These are phyloP conservation scores for Rhododendron ferrugineum DNA, from an alignment of 148 eudicot species.

Conservation along the genomic window DNA sequence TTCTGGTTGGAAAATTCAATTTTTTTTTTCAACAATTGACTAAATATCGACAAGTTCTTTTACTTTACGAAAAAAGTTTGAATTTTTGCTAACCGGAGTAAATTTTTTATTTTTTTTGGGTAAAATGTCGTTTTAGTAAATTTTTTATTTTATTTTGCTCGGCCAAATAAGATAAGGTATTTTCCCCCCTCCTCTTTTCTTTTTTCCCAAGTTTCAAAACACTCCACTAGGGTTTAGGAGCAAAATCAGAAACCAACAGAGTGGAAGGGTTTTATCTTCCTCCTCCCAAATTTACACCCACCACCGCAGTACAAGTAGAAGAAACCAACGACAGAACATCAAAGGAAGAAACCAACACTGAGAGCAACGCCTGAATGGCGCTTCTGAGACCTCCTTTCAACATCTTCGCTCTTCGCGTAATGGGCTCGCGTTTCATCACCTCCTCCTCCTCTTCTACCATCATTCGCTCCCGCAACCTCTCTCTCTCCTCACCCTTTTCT, in stretches of 20 bases:
- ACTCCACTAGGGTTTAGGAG: conserved; percentile 16
- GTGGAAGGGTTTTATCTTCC: neutral
- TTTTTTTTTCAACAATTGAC: too few species aligned
- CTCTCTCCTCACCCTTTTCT: conserved; percentile 13
- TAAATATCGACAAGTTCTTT: too few species aligned
- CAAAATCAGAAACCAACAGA: neutral
- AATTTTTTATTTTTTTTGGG: too few species aligned
- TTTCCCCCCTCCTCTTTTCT: too few species aligned
- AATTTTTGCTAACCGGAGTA: too few species aligned
- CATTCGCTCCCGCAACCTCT: conserved; percentile 17
- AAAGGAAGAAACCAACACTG: neutral
- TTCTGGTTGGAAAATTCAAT: too few species aligned
- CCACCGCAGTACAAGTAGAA: too few species aligned
- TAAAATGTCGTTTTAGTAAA: too few species aligned
- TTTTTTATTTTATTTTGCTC: too few species aligned
- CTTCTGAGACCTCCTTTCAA: conserved; percentile 26
- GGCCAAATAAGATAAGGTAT: too few species aligned
- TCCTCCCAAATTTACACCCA: neutral
- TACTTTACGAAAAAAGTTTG: too few species aligned
- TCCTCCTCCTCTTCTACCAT: neutral
- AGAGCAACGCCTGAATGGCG: conserved; percentile 33
- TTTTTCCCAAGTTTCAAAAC: neutral
- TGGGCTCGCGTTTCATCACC: conserved; percentile 37
- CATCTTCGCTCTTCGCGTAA: conserved; percentile 28
- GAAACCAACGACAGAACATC: neutral